Percentiles rank a stretch among this genome's conserved stretches.
Conservation (phyloP, 352 stramenopile species). For the Phytophthora ohioensis region DNA sequence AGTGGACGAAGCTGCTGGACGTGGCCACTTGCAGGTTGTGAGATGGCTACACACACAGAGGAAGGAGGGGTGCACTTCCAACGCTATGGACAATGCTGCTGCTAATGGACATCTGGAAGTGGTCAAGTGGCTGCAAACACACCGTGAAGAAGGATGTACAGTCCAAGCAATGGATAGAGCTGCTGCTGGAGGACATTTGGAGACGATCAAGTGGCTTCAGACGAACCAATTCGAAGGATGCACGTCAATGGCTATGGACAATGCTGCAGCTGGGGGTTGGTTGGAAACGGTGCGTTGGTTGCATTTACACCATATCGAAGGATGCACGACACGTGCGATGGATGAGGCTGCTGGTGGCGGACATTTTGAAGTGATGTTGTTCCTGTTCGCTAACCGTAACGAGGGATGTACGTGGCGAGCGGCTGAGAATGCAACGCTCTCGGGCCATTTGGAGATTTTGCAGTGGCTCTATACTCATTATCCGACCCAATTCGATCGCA, state of each 20-base stretch:
- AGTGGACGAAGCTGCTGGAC: conserved; percentile 35
- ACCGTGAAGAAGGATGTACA: conserved; percentile 41
- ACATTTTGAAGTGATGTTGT: conserved; percentile 49
- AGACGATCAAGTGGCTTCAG: conserved; percentile 38
- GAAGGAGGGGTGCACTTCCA: conserved; percentile 33
- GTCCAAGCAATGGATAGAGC: conserved; percentile 37
- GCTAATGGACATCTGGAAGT: conserved; percentile 40
- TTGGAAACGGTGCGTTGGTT: conserved; percentile 41
- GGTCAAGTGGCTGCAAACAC: conserved; percentile 42
- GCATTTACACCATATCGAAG: conserved; percentile 38
- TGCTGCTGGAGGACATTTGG: conserved; percentile 29
- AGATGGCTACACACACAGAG: conserved; percentile 37
- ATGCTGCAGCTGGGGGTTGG: conserved; percentile 35
- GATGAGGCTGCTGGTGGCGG: conserved; percentile 42
- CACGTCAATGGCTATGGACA: conserved; percentile 35
- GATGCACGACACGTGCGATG: conserved; percentile 49
- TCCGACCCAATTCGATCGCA: conserved; percentile 40
- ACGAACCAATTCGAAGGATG: conserved; percentile 39
- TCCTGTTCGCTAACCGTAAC: conserved; percentile 28
- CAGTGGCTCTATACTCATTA: conserved; percentile 41
- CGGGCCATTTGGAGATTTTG: conserved; percentile 36
- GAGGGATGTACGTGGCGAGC: conserved; percentile 43
- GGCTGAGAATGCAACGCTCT: conserved; percentile 33
- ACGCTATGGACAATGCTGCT: conserved; percentile 46
- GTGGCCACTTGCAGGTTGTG: conserved; percentile 34